Evolutionary conservation across 805 yeast genomes (phyloP).

Genomic region (Saturnispora galanensis): DNA sequence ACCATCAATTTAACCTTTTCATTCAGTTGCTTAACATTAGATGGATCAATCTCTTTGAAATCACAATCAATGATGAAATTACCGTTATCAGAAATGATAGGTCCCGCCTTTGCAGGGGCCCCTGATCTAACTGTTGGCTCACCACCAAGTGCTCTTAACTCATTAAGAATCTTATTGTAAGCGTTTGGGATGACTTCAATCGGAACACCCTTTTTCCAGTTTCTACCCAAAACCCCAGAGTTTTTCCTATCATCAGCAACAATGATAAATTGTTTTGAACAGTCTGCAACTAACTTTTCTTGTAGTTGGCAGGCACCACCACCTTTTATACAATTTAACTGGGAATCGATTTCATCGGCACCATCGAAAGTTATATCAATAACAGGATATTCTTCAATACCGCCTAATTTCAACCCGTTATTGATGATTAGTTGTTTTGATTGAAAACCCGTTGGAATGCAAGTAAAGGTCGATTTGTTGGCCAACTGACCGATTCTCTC

Average conservation of each 20-base stretch:
- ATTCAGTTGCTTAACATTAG: constrained; percentile 44
- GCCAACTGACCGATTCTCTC: constrained; percentile 74
- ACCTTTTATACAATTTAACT: constrained; percentile 85
- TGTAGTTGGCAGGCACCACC: constrained; percentile 98
- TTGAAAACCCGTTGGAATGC: constrained; percentile 97
- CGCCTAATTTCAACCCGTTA: constrained; percentile 69
- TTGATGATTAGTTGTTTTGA: constrained; percentile 75
- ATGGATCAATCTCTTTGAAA: constrained; percentile 62
- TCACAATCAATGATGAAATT: constrained; percentile 90
- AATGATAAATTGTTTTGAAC: constrained; percentile 65
- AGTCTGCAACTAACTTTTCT: constrained; percentile 85
- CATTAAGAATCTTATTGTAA: constrained; percentile 61
- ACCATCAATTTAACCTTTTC: constrained; percentile 58
- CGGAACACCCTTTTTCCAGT: constrained; percentile 89
- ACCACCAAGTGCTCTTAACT: constrained; percentile 58
- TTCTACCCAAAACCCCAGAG: constrained; percentile 60
- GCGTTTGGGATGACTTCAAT: constrained; percentile 91
- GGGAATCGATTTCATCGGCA: constrained; percentile 88
- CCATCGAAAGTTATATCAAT: constrained; percentile 96
- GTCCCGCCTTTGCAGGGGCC: constrained; percentile 90
- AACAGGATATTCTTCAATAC: constrained; percentile 72
- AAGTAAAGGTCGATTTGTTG: constrained; percentile 48
- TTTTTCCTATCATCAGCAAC: constrained; percentile 92
- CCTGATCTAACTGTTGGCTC: constrained; percentile 70
- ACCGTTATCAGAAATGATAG: constrained; percentile 91